Evolutionary conservation across 2,329 filamentous ascomycete species (phyloP), one percentile per base, ranked within the genome.

Genomic region (Xylariaceae sp.): DNA sequence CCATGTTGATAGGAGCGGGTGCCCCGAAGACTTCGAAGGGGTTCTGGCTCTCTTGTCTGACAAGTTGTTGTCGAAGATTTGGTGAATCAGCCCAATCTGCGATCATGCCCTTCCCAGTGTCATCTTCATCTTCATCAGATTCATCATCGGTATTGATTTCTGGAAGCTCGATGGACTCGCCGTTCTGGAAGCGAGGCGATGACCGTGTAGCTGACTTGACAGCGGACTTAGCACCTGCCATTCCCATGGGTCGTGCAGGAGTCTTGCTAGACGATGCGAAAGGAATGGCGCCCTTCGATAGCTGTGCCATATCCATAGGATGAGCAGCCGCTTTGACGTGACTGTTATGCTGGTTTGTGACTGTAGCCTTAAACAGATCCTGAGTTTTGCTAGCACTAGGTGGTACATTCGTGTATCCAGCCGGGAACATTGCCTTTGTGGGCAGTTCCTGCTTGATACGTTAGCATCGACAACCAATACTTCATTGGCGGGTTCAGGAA

Each of bases 91-190:
- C 90, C 94, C 94, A 99, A 7, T 83, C 81, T 2, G 90, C 88
- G 14, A 89, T 81, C 47, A 89, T 83, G 42, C 77, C 68, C 42
- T 72, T 72, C 32, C 77, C 78, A 32, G 73, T 72, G 6, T 72
- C 72, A 12, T 82, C 80, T 38, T 86, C 81, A 6, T 92, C 87
- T 43, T 92, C 87, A 51, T 95, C 50, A 39, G 54, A 89, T 62
- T 96, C 91, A 30, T 90, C 90, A 65, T 99, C 95, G 1, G 94
- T 97, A 56, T 90, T 84, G 59, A 99, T 97, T 59, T 99, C 94
- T 0, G 94, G 92, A 3, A 99, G 81, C 58, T 94, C 87, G 62
- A 99, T 96, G 45, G 81, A 82, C 51, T 99, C 94, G 53, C 91
- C 90, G 59, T 90, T 92, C 53, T 86, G 87, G 71, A 95, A 95